phyloP scores from a whole-genome alignment of 2,329 filamentous ascomycete genomes.

The Microsporum ferrugineum region DNA sequence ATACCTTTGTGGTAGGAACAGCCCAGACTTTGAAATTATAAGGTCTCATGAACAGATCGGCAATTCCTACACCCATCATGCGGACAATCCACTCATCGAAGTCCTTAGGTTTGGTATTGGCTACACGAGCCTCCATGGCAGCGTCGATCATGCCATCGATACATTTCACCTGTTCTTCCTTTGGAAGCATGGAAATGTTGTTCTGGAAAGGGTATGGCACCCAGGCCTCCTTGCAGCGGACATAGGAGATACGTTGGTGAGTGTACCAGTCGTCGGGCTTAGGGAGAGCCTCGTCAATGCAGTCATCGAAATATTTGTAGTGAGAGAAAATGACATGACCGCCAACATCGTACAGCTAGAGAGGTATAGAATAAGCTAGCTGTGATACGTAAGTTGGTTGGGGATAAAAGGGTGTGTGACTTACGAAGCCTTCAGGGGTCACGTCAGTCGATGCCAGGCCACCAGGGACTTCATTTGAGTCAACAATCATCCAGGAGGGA shows the following conservation, averaged over 20 bases:
- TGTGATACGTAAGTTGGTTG: not conserved
- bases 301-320: conserved; percentile 99
- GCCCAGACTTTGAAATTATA: conserved; percentile 99
- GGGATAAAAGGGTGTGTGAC: conserved; percentile 35
- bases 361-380: not conserved
- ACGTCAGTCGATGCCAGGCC: conserved; percentile 92
- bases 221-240: conserved; percentile 92
- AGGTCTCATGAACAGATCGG: conserved; percentile 94
- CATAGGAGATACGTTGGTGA: conserved; percentile 97
- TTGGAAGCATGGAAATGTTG: conserved; percentile 96
- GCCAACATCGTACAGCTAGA: conserved; percentile 91
- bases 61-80: conserved; percentile 79
- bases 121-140: conserved; percentile 58
- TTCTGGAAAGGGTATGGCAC: conserved; percentile 99
- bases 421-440: conserved; percentile 91
- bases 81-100: conserved; percentile 98
- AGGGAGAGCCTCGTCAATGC: conserved; percentile 90
- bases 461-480: conserved; percentile 82
- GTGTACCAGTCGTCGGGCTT: conserved; percentile 92
- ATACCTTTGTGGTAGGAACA: conserved; percentile 88
- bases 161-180: conserved; percentile 90
- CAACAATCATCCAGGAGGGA: conserved; percentile 91
- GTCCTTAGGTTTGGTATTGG: conserved; percentile 84
- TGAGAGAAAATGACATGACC: conserved; percentile 98
- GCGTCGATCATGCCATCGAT: conserved; percentile 95